Base-by-base conservation (phyloP, 805 yeast species). In the Candida easanensis region DNA sequence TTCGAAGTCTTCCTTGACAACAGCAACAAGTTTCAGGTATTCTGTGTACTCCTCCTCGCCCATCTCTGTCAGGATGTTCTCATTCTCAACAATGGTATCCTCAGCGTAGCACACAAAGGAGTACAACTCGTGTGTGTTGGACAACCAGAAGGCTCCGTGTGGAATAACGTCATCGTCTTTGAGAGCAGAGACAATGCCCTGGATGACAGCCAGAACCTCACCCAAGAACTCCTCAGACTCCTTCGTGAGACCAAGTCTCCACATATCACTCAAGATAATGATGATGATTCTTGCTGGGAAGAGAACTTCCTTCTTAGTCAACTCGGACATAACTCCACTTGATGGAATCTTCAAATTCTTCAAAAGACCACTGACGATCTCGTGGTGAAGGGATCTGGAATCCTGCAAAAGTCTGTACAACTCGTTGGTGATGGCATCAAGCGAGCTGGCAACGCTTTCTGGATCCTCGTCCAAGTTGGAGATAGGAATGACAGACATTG, bases 201-300 rank as follows among this genome's bases (percentile, higher is more conserved):
- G 98, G 53, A 93, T 88, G 2, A 86, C 84, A 22, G 87, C 79
- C 61, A 91, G 74, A 3, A 89, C 95, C 61, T 85, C 90, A 36
- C 97, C 97, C 49, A 93, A 70, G 61, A 93, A 86, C 44, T 80
- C 82, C 69, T 93, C 98, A 60, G 91, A 82, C 64, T 91, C 97
- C 52, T 84, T 80, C 14, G 97, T 88, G 57, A 89, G 76, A 2
- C 98, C 98, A 37, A 91, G 73, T 66, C 98, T 79, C 99, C 99
- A 93, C 98, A 93, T 89, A 64, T 93, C 99, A 57, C 95, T 83
- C 51, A 91, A 72, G 26, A 91, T 84, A 52, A 93, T 84, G 58
- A 93, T 91, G 58, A 93, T 81, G 52, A 93, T 88, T 71, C 97
- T 81, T 2, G 97, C 93, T 21, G 99, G 99, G 80, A 89, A 93